Base-by-base conservation (phyloP, 129 eudicot species). In the Daucus carota region DNA sequence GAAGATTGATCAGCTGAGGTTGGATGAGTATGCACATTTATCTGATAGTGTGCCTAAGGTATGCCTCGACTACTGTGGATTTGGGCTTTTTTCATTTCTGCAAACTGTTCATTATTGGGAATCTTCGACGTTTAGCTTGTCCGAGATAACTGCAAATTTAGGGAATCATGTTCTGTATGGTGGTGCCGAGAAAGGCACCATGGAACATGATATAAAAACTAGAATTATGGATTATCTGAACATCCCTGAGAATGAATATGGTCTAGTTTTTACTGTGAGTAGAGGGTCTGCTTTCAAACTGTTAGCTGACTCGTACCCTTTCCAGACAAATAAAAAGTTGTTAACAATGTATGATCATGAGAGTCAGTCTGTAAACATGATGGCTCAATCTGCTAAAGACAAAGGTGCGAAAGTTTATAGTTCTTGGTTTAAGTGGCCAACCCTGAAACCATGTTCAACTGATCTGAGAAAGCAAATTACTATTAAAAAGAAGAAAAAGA, bases 31-130 rank as follows among this genome's bases (percentile, higher is more conserved):
- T 77, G 77, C 84, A 24, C 86, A 87, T 59, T 70, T 87, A 52
- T 80, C 81, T 29, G 90, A 84, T 24, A 31, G 68, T 47, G 59
- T 68, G 73, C 80, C 90, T 34, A 87, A 87, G 90, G 90, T 87
- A 87, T 87, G 88, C 77, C 88, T 87, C 38, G 90, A 87, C 75
- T 87, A 87, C 26, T 84, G 88, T 84, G 90, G 90, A 72, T 87
- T 84, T 72, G 90, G 90, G 81, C 68, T 87, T 79, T 87, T 87
- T 79, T 87, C 90, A 29, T 87, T 68, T 80, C 76, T 81, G n/a
- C 90, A 87, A 70, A 84, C 88, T 52, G 78, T 84, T 52, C 82
- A 84, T 75, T 84, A 77, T 66, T 87, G 90, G 88, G 86, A 87
- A 29, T 81, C 88, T 13, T 81, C 90, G 29, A 82, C 84, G 4